These are phyloP conservation scores for Coccomyxa sp. DNA, from an alignment of 139 green algal genomes.

Conservation along the genomic window DNA sequence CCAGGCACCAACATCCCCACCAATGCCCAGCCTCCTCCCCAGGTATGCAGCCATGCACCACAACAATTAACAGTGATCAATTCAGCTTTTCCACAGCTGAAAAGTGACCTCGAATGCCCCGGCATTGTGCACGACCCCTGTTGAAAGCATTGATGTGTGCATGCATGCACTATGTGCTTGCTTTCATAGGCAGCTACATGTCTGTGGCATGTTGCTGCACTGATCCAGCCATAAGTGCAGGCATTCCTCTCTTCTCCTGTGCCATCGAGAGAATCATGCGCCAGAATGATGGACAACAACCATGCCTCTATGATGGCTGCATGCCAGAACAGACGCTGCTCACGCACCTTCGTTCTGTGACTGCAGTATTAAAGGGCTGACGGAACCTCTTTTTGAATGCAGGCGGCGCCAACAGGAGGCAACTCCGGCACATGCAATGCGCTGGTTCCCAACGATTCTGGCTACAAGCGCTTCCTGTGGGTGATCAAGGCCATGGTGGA, in stretches of 20 bases:
- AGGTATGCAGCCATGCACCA: background rate
- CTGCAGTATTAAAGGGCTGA: background rate
- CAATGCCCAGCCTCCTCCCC: background rate
- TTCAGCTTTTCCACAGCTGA: background rate
- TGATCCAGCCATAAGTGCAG: too few relatives aligned
- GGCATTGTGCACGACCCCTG: background rate
- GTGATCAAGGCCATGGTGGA: slow-evolving; percentile 25
- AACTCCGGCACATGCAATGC: slow-evolving; percentile 12
- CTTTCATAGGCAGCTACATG: too few relatives aligned
- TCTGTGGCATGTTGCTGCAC: too few relatives aligned
- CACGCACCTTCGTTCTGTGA: background rate
- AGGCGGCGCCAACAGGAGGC: background rate
- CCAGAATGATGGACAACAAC: too few relatives aligned
- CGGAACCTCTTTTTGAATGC: background rate
- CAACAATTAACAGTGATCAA: background rate
- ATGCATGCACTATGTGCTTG: background rate
- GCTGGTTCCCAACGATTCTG: slow-evolving; percentile 22
- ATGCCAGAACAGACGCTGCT: background rate
- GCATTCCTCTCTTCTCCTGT: too few relatives aligned
- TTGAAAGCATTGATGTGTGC: background rate
- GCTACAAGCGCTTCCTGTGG: slow-evolving; percentile 28
- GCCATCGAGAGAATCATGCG: too few relatives aligned
- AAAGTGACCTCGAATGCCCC: background rate
- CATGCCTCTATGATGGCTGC: too few relatives aligned
- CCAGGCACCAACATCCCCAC: background rate